phyloP scores from a whole-genome alignment of 176 grass and related monocot species.

The Zea mays region Zm-B73-REFERENCE-NAM-5.0 NC_050101.1:103988501-103989000 shows the following conservation, averaged over 20 bases:
- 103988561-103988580: too few species aligned
- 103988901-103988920: background rate
- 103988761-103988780: too few species aligned
- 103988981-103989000: background rate
- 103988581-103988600: too few species aligned
- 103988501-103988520: too few species aligned
- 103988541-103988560: too few species aligned
- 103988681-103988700: background rate
- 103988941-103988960: background rate
- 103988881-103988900: background rate
- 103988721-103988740: background rate
- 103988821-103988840: background rate
- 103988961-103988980: background rate
- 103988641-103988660: too few species aligned
- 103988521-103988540: too few species aligned
- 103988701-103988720: background rate
- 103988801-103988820: background rate
- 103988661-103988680: too few species aligned
- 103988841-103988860: background rate
- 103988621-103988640: too few species aligned
- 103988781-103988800: too few species aligned
- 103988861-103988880: background rate
- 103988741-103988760: too few species aligned
- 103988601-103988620: too few species aligned
- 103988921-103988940: background rate